Conservation (phyloP, 257 asterid species). For the Oldenlandia corymbosa region DNA sequence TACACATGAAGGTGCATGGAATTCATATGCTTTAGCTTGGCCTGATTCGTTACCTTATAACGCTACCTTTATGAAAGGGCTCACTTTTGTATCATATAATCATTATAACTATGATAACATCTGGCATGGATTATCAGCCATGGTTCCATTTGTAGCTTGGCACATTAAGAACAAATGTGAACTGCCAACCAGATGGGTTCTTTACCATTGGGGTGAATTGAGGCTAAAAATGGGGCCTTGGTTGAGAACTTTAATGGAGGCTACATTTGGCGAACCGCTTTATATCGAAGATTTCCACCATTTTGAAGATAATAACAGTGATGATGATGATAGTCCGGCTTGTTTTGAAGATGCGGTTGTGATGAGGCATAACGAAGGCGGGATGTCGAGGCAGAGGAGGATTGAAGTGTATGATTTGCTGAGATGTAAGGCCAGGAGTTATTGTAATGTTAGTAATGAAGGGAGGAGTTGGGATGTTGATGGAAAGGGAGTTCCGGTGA, state of each 20-base stretch:
- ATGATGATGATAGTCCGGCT: conserved; percentile 13
- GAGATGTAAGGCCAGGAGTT: conserved; percentile 54
- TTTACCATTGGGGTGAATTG: conserved; percentile 73
- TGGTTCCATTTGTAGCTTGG: conserved; percentile 65
- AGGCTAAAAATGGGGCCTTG: conserved; percentile 55
- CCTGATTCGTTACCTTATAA: conserved; percentile 48
- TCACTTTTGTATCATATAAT: conserved; percentile 53
- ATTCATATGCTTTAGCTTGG: conserved; percentile 65
- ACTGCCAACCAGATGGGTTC: conserved; percentile 42
- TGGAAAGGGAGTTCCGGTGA: conserved; percentile 21
- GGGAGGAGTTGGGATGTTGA: conserved; percentile 4
- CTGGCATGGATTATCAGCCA: conserved; percentile 69
- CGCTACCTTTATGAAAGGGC: conserved; percentile 39
- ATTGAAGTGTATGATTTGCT: conserved; percentile 53
- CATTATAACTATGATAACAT: conserved; percentile 63
- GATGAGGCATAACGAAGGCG: conserved; percentile 73
- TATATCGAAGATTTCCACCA: conserved; percentile 28
- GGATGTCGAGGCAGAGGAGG: conserved; percentile 50
- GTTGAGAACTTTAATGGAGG: conserved; percentile 42
- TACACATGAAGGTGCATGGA: conserved; percentile 64
- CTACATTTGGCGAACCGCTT: conserved; percentile 38
- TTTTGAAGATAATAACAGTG: background rate
- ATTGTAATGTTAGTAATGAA: conserved; percentile 34
- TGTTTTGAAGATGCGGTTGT: conserved; percentile 61
- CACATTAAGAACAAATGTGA: conserved; percentile 42